Conservation (phyloP, 164 flowering plant genomes). For the Kingdonia uniflora region DNA sequence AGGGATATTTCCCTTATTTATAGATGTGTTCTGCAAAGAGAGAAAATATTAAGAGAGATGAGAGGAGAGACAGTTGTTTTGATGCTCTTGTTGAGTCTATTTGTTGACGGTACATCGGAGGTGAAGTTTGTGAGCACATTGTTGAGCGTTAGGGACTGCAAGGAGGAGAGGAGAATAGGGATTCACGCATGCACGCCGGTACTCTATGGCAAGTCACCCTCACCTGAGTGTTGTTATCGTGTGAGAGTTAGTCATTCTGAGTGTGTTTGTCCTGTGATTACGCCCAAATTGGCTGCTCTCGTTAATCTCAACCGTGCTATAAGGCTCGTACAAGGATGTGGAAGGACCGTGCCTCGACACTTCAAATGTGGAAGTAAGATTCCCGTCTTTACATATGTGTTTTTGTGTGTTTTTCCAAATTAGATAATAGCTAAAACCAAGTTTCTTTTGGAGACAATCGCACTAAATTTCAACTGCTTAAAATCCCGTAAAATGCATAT, state of each 20-base stretch:
- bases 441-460: too few relatives aligned
- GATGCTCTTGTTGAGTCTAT: too few relatives aligned
- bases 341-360: constrained; percentile 31
- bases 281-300: constrained; percentile 22
- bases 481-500: too few relatives aligned
- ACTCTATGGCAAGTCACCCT: background rate
- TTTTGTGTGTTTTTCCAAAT: too few relatives aligned
- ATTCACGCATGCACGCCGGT: background rate
- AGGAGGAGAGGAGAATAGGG: background rate
- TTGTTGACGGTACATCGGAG: background rate
- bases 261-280: constrained; percentile 23
- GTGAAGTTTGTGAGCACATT: background rate
- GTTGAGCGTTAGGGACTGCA: background rate
- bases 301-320: constrained; percentile 18
- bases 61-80: too few relatives aligned
- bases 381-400: background rate
- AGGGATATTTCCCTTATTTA: too few relatives aligned
- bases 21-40: too few relatives aligned
- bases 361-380: constrained; percentile 33
- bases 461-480: too few relatives aligned
- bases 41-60: too few relatives aligned
- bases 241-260: constrained; percentile 18
- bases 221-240: constrained; percentile 9
- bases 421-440: too few relatives aligned
- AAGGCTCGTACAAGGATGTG: constrained; percentile 24